Conservation (phyloP, 2,329 filamentous ascomycete species). For the Cadophora luteo-olivacea region DNA sequence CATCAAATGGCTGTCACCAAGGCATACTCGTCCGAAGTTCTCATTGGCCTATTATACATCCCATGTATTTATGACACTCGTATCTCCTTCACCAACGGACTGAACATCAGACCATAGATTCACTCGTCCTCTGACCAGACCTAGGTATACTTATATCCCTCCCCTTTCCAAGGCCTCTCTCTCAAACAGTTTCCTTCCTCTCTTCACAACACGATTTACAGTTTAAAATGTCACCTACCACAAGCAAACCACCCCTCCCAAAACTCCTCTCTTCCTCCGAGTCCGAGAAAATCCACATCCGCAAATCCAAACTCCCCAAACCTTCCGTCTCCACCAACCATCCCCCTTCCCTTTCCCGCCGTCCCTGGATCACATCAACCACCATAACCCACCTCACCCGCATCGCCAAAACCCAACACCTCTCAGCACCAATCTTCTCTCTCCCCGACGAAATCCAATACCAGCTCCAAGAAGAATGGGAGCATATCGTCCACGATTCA, state of each 20-base stretch:
- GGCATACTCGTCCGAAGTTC: background rate
- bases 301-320: background rate
- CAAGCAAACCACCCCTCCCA: background rate
- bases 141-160: background rate
- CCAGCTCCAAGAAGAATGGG: conserved; percentile 12
- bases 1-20: too few relatives aligned
- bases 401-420: background rate
- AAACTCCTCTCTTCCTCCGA: conserved; percentile 1
- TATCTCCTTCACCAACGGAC: background rate
- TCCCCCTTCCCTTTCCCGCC: background rate
- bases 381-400: background rate
- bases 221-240: background rate
- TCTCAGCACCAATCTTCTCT: background rate
- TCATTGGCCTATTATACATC: background rate
- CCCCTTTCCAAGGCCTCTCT: background rate
- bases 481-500: conserved; percentile 9
- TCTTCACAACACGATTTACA: background rate
- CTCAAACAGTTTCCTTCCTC: background rate
- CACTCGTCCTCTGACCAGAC: background rate
- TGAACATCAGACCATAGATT: background rate
- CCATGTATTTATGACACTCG: background rate
- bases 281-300: background rate
- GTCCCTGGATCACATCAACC: background rate
- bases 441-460: background rate
- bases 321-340: background rate